These are phyloP conservation scores for Phaseolus coccineus DNA, from an alignment of 331 rosid species.

Conservation along the genomic window DNA sequence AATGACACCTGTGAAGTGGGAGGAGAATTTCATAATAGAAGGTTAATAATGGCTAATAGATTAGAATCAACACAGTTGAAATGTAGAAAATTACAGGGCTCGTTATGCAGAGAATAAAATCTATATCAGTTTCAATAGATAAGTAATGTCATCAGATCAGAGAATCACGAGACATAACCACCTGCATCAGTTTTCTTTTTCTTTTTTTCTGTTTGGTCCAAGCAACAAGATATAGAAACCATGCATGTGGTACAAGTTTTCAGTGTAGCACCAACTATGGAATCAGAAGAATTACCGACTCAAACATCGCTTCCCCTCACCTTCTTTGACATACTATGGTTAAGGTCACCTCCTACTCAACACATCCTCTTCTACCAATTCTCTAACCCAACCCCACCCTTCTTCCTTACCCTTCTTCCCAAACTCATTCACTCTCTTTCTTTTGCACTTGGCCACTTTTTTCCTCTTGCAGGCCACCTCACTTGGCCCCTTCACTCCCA, in stretches of 20 bases:
- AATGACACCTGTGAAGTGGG: background rate
- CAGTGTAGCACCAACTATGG: conserved; percentile 8
- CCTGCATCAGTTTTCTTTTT: too few relatives aligned
- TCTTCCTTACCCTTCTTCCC: conserved; percentile 49
- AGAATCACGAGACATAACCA: background rate
- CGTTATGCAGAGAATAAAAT: background rate
- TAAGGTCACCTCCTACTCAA: conserved; percentile 54
- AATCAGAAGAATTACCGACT: background rate
- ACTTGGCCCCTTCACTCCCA: conserved; percentile 54
- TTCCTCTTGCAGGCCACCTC: conserved; percentile 54
- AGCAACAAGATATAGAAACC: background rate
- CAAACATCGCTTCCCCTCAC: conserved; percentile 54
- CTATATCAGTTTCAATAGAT: background rate
- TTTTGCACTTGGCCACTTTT: conserved; percentile 45
- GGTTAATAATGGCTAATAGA: too few relatives aligned
- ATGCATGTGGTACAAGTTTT: background rate
- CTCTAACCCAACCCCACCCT: conserved; percentile 7
- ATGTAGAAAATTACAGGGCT: background rate
- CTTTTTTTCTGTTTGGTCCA: too few relatives aligned
- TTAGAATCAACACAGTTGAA: too few relatives aligned
- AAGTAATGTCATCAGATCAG: background rate
- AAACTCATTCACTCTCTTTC: conserved; percentile 66
- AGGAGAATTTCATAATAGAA: too few relatives aligned
- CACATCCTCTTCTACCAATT: conserved; percentile 55
- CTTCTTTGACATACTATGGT: conserved; percentile 55